Percentiles rank a stretch among this genome's conserved stretches.
phyloP scores from a whole-genome alignment of 2,329 filamentous ascomycete species.

The Magnaporthiopsis incrustans region DNA sequence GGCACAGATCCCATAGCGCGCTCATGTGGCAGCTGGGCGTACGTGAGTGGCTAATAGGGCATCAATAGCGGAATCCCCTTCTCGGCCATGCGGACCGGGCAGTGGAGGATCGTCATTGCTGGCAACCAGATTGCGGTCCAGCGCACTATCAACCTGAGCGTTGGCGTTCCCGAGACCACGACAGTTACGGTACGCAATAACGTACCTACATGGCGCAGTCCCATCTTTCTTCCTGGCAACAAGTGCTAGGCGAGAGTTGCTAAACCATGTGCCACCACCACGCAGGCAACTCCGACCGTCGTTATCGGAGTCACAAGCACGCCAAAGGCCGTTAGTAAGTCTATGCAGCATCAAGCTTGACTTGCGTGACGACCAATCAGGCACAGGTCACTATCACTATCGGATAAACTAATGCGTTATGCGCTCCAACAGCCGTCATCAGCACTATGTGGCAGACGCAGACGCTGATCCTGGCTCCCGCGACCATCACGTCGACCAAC shows the following conservation, averaged over 20 bases:
- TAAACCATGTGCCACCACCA: neutral
- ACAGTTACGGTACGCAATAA: constrained; percentile 23
- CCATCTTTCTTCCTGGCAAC: neutral
- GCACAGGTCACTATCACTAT: neutral
- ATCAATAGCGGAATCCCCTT: constrained; percentile 24
- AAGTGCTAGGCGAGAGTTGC: neutral
- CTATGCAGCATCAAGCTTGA: neutral
- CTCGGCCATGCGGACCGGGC: constrained; percentile 27
- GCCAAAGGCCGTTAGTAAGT: constrained; percentile 24
- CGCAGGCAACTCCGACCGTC: constrained; percentile 29
- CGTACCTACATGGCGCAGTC: neutral
- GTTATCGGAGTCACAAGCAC: constrained; percentile 28
- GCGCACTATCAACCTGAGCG: constrained; percentile 25
- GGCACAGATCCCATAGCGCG: constrained; percentile 4
- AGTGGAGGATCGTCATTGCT: constrained; percentile 28
- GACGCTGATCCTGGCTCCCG: constrained; percentile 24
- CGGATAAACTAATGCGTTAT: no score
- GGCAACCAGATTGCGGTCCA: constrained; percentile 27
- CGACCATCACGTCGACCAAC: constrained; percentile 25
- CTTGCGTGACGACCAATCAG: neutral
- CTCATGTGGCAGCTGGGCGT: neutral
- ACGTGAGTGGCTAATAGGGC: no score
- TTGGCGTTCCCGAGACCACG: constrained; percentile 23
- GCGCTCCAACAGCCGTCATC: constrained; percentile 15
- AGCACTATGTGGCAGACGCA: constrained; percentile 22